Percentiles rank a stretch among this genome's conserved stretches.
phyloP scores from a whole-genome alignment of 306 rosid genomes.

The Begonia masoniana region DNA sequence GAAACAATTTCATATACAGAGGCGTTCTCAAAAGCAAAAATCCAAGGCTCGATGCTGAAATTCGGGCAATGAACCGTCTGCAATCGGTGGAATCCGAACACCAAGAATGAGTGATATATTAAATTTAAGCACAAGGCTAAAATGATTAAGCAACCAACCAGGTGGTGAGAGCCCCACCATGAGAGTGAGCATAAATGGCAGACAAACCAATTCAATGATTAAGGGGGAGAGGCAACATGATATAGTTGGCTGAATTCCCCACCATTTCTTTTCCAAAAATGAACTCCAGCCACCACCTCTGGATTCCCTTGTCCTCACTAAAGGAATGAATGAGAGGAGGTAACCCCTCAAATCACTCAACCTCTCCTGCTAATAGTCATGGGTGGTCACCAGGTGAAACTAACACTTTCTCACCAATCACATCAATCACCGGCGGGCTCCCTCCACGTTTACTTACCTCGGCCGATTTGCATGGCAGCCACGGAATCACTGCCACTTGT shows the following conservation, averaged over 20 bases:
- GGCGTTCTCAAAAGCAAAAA: background rate
- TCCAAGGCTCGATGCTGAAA: no score
- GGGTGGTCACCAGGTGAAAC: background rate
- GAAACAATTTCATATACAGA: background rate
- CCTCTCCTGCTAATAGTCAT: background rate
- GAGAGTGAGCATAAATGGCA: background rate
- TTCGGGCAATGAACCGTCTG: no score
- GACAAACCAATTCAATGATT: background rate
- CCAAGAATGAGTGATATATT: no score
- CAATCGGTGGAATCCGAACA: no score
- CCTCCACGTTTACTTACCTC: background rate
- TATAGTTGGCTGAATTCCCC: background rate
- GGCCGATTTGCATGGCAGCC: background rate
- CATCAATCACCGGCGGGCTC: background rate
- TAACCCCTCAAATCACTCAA: background rate
- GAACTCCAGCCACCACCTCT: background rate
- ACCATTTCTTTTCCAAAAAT: background rate
- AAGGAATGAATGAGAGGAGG: background rate
- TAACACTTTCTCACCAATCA: background rate
- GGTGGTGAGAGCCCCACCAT: background rate
- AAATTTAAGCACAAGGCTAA: background rate
- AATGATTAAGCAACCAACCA: background rate
- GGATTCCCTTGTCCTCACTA: background rate
- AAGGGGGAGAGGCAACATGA: background rate
- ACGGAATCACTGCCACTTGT: background rate